Evolutionary conservation across 306 rosid genomes (phyloP).

Genomic region (Quercus glauca): DNA sequence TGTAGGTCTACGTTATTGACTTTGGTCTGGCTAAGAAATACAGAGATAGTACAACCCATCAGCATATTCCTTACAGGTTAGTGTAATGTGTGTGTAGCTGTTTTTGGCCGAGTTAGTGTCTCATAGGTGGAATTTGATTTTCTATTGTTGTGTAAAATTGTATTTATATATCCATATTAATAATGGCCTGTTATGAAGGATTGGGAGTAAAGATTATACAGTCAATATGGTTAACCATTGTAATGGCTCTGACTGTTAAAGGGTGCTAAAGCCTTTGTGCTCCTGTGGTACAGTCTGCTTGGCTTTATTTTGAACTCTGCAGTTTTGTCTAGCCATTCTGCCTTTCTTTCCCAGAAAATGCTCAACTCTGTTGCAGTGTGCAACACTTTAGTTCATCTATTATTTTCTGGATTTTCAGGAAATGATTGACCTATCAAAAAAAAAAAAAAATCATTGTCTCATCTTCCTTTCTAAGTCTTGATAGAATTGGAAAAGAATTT

Average conservation of each 20-base stretch:
- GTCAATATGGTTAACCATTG: background rate
- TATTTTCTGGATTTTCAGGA: no score
- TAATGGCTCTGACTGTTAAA: background rate
- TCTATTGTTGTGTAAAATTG: background rate
- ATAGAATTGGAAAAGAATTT: background rate
- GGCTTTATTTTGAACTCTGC: background rate
- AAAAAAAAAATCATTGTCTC: background rate
- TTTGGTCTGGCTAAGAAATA: conserved; percentile 98
- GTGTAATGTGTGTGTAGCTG: conserved; percentile 20
- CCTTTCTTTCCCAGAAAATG: background rate
- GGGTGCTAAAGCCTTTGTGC: background rate
- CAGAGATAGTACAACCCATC: conserved; percentile 85
- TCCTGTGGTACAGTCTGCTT: background rate
- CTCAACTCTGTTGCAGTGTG: background rate
- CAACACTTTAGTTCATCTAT: background rate
- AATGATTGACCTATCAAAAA: no score
- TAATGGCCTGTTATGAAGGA: background rate
- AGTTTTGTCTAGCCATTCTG: no score
- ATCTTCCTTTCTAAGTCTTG: background rate
- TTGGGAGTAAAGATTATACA: background rate
- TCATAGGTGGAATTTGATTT: background rate
- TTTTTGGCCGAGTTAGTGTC: conserved; percentile 10
- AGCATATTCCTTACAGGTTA: conserved; percentile 97
- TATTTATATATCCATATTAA: background rate
- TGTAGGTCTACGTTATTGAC: conserved; percentile 74